phyloP scores from a whole-genome alignment of 192 early-diverging fungal genomes.

The Lobosporangium transversale region DNA sequence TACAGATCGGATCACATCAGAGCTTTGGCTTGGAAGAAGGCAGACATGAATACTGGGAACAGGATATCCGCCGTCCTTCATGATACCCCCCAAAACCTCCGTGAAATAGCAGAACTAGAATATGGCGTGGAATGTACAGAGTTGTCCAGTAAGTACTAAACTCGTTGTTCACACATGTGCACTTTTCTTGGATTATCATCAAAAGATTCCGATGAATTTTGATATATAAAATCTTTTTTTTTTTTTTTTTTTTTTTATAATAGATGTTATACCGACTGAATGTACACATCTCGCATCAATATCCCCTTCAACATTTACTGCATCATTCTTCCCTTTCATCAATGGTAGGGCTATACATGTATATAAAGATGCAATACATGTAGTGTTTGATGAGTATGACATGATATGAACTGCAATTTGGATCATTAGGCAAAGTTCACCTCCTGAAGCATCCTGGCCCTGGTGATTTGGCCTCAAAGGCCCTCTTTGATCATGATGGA shows the following conservation, averaged over 20 bases:
- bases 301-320: conserved; percentile 24
- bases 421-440: too few relatives aligned
- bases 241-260: too few relatives aligned
- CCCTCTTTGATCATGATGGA: conserved; percentile 18
- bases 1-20: conserved; percentile 24
- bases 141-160: conserved; percentile 6
- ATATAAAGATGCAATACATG: too few relatives aligned
- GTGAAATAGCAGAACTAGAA: not conserved
- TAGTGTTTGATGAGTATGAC: too few relatives aligned
- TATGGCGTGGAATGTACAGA: not conserved
- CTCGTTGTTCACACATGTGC: too few relatives aligned
- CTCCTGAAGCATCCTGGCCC: conserved; percentile 8
- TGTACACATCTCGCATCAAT: conserved; percentile 27
- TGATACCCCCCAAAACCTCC: not conserved
- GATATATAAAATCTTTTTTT: too few relatives aligned
- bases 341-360: not conserved
- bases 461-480: conserved; percentile 8
- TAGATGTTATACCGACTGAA: conserved; percentile 25
- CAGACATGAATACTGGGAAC: not conserved
- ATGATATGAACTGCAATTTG: not conserved
- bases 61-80: not conserved
- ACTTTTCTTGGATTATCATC: too few relatives aligned
- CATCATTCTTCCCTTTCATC: conserved; percentile 11
- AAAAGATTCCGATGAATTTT: too few relatives aligned
- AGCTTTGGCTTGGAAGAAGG: not conserved